Conservation (phyloP, 2,329 filamentous ascomycete genomes). For the Penicillium oxalicum region DNA sequence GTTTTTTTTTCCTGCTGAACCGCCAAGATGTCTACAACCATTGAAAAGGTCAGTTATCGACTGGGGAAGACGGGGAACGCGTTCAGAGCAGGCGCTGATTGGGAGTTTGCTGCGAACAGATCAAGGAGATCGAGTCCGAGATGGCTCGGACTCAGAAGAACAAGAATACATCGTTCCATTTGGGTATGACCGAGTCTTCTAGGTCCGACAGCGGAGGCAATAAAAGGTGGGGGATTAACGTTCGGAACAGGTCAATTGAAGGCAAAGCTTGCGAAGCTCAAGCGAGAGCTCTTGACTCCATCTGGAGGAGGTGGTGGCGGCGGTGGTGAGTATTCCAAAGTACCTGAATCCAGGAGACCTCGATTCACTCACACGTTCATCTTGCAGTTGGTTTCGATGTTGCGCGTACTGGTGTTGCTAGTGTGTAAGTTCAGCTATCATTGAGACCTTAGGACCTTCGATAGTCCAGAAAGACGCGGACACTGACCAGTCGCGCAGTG, state of each 20-base stretch:
- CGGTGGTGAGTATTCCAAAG: constrained; percentile 45
- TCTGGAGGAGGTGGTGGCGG: constrained; percentile 71
- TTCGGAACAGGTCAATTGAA: constrained; percentile 66
- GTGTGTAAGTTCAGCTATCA: constrained; percentile 53
- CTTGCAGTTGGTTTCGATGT: constrained; percentile 80
- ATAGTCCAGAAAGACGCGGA: neutral
- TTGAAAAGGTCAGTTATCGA: constrained; percentile 76
- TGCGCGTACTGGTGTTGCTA: constrained; percentile 92
- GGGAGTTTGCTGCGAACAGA: constrained; percentile 49
- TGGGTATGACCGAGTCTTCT: constrained; percentile 49
- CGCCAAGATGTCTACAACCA: constrained; percentile 84
- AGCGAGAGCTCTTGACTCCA: constrained; percentile 88
- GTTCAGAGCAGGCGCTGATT: constrained; percentile 24
- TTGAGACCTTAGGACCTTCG: no score
- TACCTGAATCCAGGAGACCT: constrained; percentile 1
- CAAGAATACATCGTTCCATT: constrained; percentile 87
- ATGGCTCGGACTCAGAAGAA: constrained; percentile 98
- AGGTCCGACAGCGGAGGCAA: neutral
- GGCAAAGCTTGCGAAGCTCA: constrained; percentile 95
- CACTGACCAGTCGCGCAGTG: constrained; percentile 36
- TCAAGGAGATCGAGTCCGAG: constrained; percentile 95
- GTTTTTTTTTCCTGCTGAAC: constrained; percentile 10
- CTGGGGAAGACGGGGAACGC: no score
- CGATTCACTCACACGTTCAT: constrained; percentile 15
- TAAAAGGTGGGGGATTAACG: neutral